Evolutionary conservation across 176 grass and related monocot species (phyloP).

Genomic region (Cocos nucifera): DNA sequence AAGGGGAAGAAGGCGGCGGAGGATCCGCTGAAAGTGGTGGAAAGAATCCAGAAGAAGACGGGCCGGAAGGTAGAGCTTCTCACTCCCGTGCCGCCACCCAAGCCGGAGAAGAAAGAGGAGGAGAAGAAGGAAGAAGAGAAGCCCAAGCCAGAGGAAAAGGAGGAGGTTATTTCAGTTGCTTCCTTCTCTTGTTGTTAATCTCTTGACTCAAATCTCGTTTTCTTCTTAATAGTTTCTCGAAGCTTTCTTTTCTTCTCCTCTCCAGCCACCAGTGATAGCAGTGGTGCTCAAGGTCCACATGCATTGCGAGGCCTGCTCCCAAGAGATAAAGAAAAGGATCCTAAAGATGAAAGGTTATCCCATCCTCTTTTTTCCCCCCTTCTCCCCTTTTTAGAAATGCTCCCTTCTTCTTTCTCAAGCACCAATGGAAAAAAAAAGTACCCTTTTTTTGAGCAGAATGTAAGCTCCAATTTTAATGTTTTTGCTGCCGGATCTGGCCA

Average conservation of each 20-base stretch:
- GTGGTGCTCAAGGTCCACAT: constrained; percentile 79
- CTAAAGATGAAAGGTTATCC: constrained; percentile 75
- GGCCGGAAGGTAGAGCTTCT: not conserved
- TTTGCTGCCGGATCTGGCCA: not conserved
- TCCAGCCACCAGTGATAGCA: constrained; percentile 47
- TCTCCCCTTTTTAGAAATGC: not conserved
- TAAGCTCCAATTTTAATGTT: not conserved
- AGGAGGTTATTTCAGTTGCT: constrained; percentile 12
- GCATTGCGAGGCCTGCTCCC: constrained; percentile 80
- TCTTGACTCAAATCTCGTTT: not conserved
- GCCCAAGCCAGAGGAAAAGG: constrained; percentile 29
- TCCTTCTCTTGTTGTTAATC: not conserved
- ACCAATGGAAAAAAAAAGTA: no score
- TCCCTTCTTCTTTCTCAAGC: not conserved
- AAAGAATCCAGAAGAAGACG: not conserved
- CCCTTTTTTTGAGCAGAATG: constrained; percentile 5
- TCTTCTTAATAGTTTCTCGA: constrained; percentile 4
- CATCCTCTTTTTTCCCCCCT: not conserved
- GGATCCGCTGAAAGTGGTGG: constrained; percentile 4
- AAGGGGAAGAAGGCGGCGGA: constrained; percentile 14
- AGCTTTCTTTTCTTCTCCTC: constrained; percentile 11
- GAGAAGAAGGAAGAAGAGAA: constrained; percentile 1
- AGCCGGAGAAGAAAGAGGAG: not conserved
- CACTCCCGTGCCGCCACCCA: not conserved
- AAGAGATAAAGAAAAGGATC: constrained; percentile 64